Conservation (phyloP, 1,284 basidiomycete species). For the Cutaneotrichosporon sp. region DNA sequence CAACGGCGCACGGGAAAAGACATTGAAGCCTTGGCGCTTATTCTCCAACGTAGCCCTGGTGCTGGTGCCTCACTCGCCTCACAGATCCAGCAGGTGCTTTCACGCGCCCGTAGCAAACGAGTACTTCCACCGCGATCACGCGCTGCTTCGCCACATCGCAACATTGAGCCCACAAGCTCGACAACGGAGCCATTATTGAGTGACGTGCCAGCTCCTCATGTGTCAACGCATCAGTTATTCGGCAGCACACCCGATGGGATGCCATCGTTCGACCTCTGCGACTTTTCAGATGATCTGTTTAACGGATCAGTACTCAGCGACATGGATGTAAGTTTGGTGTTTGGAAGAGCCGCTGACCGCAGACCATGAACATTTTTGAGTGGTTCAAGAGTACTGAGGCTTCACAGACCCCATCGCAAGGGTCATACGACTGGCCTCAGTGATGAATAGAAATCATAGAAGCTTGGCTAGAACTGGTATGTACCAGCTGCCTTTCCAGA, state of each 20-base stretch:
- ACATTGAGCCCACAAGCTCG: not conserved
- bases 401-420: not conserved
- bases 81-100: slow-evolving; percentile 4
- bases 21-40: slow-evolving; percentile 31
- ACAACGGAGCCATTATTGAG: not conserved
- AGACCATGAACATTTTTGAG: slow-evolving; percentile 6
- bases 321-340: slow-evolving; percentile 1
- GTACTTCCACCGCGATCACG: not conserved
- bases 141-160: not conserved
- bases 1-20: slow-evolving; percentile 31
- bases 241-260: too few species aligned
- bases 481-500: too few species aligned
- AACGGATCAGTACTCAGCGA: slow-evolving; percentile 1
- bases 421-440: not conserved
- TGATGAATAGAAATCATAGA: too few species aligned
- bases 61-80: not conserved
- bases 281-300: slow-evolving; percentile 7
- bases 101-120: slow-evolving; percentile 1
- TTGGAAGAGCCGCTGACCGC: not conserved
- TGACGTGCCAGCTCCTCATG: too few species aligned
- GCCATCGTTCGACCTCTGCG: slow-evolving; percentile 2
- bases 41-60: slow-evolving; percentile 24
- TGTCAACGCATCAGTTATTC: not conserved
- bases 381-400: not conserved
- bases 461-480: too few species aligned